These are phyloP conservation scores for Teratosphaeria viscida DNA, from an alignment of 2,329 filamentous ascomycete genomes.

Conservation along the genomic window DNA sequence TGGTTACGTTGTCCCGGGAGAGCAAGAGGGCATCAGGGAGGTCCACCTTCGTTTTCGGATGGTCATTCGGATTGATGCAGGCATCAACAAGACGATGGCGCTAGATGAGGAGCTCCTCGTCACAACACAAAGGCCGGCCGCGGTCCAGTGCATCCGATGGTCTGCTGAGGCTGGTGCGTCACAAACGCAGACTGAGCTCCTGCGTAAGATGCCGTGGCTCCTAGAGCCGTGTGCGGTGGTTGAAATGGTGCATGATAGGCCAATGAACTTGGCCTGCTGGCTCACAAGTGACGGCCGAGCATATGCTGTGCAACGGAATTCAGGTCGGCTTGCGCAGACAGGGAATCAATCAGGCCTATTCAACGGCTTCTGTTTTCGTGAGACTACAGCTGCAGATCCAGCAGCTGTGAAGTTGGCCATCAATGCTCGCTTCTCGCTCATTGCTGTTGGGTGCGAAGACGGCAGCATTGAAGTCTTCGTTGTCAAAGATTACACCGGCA, in stretches of 20 bases:
- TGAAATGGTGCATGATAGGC: conserved; percentile 87
- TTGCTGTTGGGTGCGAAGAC: conserved; percentile 73
- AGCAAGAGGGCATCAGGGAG: conserved; percentile 72
- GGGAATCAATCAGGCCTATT: conserved; percentile 58
- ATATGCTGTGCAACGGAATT: conserved; percentile 74
- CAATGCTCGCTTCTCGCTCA: conserved; percentile 87
- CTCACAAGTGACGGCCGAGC: conserved; percentile 77
- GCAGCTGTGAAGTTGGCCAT: conserved; percentile 67
- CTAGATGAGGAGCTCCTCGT: conserved; percentile 89
- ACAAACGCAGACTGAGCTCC: conserved; percentile 82
- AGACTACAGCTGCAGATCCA: conserved; percentile 49
- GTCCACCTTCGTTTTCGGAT: conserved; percentile 87
- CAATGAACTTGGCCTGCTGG: conserved; percentile 95
- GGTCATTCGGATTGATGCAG: conserved; percentile 96
- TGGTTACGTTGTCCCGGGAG: conserved; percentile 56
- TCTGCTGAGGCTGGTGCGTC: conserved; percentile 68
- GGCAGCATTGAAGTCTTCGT: conserved; percentile 82
- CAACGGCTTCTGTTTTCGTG: conserved; percentile 83
- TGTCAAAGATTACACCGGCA: conserved; percentile 84
- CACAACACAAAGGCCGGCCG: conserved; percentile 79
- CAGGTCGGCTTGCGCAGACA: conserved; percentile 21
- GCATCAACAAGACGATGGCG: conserved; percentile 77
- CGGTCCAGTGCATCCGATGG: conserved; percentile 96
- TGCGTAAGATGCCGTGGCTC: conserved; percentile 79
- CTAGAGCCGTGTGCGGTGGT: conserved; percentile 64